These are phyloP conservation scores for Phellinidium pouzarii DNA, from an alignment of 1,284 basidiomycete species.

Conservation along the genomic window DNA sequence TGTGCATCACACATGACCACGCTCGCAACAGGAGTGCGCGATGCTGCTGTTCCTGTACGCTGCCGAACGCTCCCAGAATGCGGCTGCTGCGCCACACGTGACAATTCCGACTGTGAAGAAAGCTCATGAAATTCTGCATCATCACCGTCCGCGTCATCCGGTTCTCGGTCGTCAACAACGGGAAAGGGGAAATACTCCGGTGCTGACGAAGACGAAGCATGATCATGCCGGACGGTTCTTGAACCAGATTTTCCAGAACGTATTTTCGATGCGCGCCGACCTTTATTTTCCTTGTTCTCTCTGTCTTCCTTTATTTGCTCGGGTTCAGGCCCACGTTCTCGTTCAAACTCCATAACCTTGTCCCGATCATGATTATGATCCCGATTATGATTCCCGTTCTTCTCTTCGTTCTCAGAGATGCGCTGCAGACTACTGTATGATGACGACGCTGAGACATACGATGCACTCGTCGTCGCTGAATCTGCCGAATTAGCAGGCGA, in stretches of 20 bases:
- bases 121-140: slow-evolving; percentile 15
- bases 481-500: slow-evolving; percentile 11
- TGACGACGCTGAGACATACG: slow-evolving; percentile 17
- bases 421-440: slow-evolving; percentile 12
- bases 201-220: neutral
- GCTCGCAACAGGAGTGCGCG: slow-evolving; percentile 16
- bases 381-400: slow-evolving; percentile 9
- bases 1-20: slow-evolving; percentile 13
- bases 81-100: neutral
- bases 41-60: slow-evolving; percentile 11
- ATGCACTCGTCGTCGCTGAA: slow-evolving; percentile 17
- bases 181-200: slow-evolving; percentile 19
- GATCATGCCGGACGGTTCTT: slow-evolving; percentile 1
- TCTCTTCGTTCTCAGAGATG: neutral
- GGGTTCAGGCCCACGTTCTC: neutral
- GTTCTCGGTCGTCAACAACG: slow-evolving; percentile 21
- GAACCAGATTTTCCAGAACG: slow-evolving; percentile 6
- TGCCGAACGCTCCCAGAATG: neutral
- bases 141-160: slow-evolving; percentile 18
- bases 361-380: neutral
- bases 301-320: neutral
- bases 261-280: slow-evolving; percentile 3
- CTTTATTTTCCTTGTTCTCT: slow-evolving; percentile 8
- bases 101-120: slow-evolving; percentile 18
- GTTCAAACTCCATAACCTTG: neutral